Percentiles rank a stretch among this genome's conserved stretches.
Conservation (phyloP, 345 rosid genomes). For the Lumnitzera littorea region DNA sequence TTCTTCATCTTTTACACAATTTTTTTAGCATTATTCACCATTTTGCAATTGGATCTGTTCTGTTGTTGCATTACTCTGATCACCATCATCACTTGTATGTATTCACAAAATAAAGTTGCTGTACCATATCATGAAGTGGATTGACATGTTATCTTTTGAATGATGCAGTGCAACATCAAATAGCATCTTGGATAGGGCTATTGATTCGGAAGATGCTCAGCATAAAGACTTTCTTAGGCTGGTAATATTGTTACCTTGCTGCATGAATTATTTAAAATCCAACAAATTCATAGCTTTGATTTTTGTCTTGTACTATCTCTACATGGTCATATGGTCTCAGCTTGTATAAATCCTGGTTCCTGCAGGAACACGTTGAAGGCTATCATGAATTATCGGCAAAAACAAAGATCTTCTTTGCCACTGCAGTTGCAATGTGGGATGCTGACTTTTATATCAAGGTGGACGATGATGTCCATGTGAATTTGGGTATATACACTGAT, state of each 20-base stretch:
- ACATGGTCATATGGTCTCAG: too few species aligned
- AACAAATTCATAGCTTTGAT: too few species aligned
- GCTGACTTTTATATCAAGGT: slow-evolving; percentile 90
- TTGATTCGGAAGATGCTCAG: slow-evolving; percentile 92
- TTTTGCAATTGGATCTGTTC: not conserved
- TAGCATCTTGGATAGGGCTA: slow-evolving; percentile 92
- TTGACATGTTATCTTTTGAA: slow-evolving; percentile 6
- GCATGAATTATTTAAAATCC: not conserved
- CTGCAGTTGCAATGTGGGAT: slow-evolving; percentile 95
- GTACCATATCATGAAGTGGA: slow-evolving; percentile 9
- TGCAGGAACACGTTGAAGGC: slow-evolving; percentile 94
- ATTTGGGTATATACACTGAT: slow-evolving; percentile 54
- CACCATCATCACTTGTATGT: not conserved
- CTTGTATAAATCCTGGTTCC: slow-evolving; percentile 1
- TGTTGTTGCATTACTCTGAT: too few species aligned
- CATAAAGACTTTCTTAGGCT: slow-evolving; percentile 96
- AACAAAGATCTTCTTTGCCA: slow-evolving; percentile 84
- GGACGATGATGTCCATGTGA: slow-evolving; percentile 99
- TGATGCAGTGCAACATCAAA: slow-evolving; percentile 83
- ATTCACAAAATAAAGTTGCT: not conserved
- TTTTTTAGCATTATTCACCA: too few species aligned
- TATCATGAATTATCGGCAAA: slow-evolving; percentile 96
- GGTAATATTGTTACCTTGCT: slow-evolving; percentile 33
- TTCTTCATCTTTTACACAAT: too few species aligned
- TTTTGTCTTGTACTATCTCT: too few species aligned